phyloP scores from a whole-genome alignment of 228 moss, liverwort and hornwort genomes.

The Sphagnum fallax region DNA sequence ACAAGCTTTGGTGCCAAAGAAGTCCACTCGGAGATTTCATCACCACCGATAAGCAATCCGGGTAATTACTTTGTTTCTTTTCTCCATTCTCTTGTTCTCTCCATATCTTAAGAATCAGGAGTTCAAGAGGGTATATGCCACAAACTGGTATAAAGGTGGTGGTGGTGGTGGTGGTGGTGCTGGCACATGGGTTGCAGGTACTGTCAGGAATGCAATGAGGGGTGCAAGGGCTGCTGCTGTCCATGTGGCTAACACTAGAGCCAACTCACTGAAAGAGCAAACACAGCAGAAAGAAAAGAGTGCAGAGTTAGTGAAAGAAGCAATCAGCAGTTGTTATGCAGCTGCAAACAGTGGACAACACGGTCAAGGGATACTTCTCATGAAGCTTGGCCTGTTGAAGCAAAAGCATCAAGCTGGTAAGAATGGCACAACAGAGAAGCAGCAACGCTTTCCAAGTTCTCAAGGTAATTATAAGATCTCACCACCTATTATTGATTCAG shows the following conservation, averaged over 20 bases:
- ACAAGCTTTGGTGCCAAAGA: constrained; percentile 17
- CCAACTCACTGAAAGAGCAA: constrained; percentile 20
- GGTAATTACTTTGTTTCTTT: constrained; percentile 5
- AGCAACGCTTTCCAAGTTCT: constrained; percentile 3
- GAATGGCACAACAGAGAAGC: not conserved
- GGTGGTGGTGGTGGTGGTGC: no score
- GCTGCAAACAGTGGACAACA: constrained; percentile 8
- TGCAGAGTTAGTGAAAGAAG: constrained; percentile 3
- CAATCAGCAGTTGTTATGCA: not conserved
- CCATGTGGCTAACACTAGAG: constrained; percentile 25
- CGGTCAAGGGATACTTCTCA: constrained; percentile 17
- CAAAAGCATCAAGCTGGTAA: constrained; percentile 11
- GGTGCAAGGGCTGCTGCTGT: constrained; percentile 22
- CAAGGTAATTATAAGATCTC: not conserved
- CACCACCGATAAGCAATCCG: constrained; percentile 15
- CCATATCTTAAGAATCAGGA: no score
- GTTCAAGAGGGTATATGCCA: no score
- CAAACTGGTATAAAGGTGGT: not conserved
- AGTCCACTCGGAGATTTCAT: constrained; percentile 7
- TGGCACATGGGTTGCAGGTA: constrained; percentile 6
- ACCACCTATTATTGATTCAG: not conserved
- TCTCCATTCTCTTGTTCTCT: no score
- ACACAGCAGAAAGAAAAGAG: constrained; percentile 17
- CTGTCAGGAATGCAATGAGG: constrained; percentile 16
- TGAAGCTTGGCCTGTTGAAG: constrained; percentile 22